Percentiles rank a stretch among this genome's conserved stretches.
phyloP scores from a whole-genome alignment of 257 asterid genomes.

The Nyctanthes arbortristis region DNA sequence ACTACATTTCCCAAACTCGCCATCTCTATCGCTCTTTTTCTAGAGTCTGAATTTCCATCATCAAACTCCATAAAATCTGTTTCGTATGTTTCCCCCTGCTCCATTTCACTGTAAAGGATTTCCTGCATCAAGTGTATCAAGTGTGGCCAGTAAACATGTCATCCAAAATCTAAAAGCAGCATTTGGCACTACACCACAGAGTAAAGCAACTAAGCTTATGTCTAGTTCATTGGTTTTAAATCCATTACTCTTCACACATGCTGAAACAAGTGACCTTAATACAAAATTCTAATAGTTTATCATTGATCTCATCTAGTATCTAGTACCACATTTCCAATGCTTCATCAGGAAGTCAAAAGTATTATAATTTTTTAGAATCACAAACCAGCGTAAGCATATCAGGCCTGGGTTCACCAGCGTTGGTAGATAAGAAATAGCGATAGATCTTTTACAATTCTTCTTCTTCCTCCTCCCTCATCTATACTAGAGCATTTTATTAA shows the following conservation, averaged over 20 bases:
- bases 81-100: conserved; percentile 63
- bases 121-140: no score
- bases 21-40: conserved; percentile 61
- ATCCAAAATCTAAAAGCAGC: not conserved
- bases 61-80: conserved; percentile 61
- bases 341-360: not conserved
- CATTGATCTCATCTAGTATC: not conserved
- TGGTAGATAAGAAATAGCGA: not conserved
- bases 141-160: not conserved
- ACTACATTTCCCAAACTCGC: conserved; percentile 42
- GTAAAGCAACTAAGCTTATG: no score
- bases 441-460: not conserved
- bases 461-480: not conserved
- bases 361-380: not conserved
- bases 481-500: not conserved
- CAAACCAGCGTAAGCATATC: not conserved
- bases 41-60: conserved; percentile 47
- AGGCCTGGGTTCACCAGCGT: not conserved
- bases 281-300: not conserved
- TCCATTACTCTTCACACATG: no score
- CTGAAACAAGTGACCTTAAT: not conserved
- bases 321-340: not conserved
- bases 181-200: not conserved
- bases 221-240: no score
- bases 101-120: conserved; percentile 60